Conservation (phyloP, 345 rosid genomes). For the Salix caprea region DNA sequence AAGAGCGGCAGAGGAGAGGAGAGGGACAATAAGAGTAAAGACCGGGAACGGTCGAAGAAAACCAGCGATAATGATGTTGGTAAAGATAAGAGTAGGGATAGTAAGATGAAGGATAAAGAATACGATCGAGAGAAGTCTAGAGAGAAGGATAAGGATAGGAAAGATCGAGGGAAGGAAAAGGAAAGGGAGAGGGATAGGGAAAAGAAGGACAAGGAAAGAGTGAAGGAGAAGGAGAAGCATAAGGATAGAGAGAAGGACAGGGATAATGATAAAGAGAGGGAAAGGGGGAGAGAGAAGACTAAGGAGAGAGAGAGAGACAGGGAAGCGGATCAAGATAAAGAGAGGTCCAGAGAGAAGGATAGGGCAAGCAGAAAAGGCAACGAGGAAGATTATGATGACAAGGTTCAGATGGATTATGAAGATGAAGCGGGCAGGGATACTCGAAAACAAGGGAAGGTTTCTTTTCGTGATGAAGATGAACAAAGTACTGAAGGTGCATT, state of each 20-base stretch:
- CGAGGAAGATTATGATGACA: conserved; percentile 33
- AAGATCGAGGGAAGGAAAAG: conserved; percentile 31
- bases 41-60: conserved; percentile 24
- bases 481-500: conserved; percentile 33
- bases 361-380: conserved; percentile 26
- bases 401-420: conserved; percentile 30
- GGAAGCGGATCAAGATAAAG: conserved; percentile 41
- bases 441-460: conserved; percentile 18
- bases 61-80: conserved; percentile 11
- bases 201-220: conserved; percentile 24
- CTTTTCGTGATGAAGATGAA: conserved; percentile 26
- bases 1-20: conserved; percentile 18
- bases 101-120: conserved; percentile 18
- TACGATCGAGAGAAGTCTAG: conserved; percentile 25
- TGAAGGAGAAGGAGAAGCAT: conserved; percentile 32
- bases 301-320: conserved; percentile 44
- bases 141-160: conserved; percentile 38
- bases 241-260: conserved; percentile 39
- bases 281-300: conserved; percentile 40
- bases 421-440: conserved; percentile 34
- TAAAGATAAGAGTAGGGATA: conserved; percentile 24
- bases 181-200: conserved; percentile 38
- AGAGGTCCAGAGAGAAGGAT: conserved; percentile 34
- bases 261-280: conserved; percentile 35
- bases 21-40: conserved; percentile 19